Base-by-base conservation (phyloP, 2,329 filamentous ascomycete species). In the Botryotinia calthae region DNA sequence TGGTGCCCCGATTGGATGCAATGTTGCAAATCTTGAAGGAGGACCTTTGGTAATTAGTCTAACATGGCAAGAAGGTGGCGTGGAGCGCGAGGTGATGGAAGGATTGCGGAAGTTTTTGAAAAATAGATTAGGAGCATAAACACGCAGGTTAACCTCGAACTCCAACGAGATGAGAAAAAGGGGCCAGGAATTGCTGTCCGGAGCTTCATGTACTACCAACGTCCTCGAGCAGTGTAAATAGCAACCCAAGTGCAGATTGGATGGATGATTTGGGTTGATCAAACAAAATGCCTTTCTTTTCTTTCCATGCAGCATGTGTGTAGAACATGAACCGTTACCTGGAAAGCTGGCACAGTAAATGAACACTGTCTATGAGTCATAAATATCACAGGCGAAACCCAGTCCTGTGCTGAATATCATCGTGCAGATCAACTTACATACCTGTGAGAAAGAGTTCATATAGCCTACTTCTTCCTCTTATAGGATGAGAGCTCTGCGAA, bases 51-150 rank as follows among this genome's bases (percentile, higher is more conserved):
- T 74, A 5, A 54, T 78, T 14, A 69, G 64, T 58, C 48, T 78
- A n/a, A 61, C 65, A 22, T 79, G 77, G 76, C 76, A 77, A 54
- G 64, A 76, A 59, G 77, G 75, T 1, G 56, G 73, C 18, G 18
- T 79, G n/a, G 73, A 73, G 20, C 72, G 74, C 51, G 72, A 73
- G 1, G 48, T 78, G 2, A 44, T 78, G 51, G 59, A 70, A 10
- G 74, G 71, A 1, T 22, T 78, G 28, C 54, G 37, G n/a, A 0
- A 20, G 8, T 70, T 62, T 28, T 46, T 70, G 22, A n/a, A 46
- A 5, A 20, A 10, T 4, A 62, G 67, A 46, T 46, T 70, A 28
- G 18, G 37, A 25, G 65, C 16, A 6, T 44, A 3, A 37, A 31
- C 25, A 37, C 2, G 37, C 16, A 20, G 37, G 7, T 9, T 9